phyloP scores from a whole-genome alignment of 495 filamentous ascomycete genomes.

The Eremomyces bilateralis region DNA sequence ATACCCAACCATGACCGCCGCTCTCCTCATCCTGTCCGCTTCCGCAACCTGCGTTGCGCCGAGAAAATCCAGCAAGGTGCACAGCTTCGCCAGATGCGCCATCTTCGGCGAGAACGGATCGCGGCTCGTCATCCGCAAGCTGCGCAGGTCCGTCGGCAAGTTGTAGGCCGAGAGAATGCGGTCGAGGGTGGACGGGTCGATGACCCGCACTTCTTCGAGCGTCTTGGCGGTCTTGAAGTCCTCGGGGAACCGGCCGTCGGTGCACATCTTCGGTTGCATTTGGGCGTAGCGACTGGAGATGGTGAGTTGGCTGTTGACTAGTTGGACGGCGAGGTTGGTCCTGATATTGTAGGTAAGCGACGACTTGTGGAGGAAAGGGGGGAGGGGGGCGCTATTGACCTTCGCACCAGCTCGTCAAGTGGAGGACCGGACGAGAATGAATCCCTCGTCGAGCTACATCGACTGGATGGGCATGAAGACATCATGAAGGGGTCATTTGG shows the following conservation, averaged over 20 bases:
- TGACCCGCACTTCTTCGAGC: conserved; percentile 13
- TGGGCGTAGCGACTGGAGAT: conserved; percentile 9
- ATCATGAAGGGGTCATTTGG: background rate
- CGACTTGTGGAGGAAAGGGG: background rate
- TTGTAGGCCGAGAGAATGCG: conserved; percentile 16
- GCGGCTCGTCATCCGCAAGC: conserved; percentile 5
- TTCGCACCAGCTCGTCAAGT: conserved; percentile 7
- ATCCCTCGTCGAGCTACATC: background rate
- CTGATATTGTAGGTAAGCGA: conserved; percentile 7
- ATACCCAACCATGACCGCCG: conserved; percentile 2
- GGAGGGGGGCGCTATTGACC: no score
- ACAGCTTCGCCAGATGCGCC: conserved; percentile 9
- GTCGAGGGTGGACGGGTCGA: conserved; percentile 14
- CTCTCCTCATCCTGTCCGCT: conserved; percentile 4
- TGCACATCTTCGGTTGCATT: conserved; percentile 20
- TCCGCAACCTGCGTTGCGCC: conserved; percentile 10
- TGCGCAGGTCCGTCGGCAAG: conserved; percentile 12
- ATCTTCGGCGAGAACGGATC: conserved; percentile 5
- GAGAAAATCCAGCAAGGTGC: conserved; percentile 12
- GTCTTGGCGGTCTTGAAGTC: conserved; percentile 14
- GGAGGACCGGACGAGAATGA: no score
- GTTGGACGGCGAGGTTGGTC: conserved; percentile 16
- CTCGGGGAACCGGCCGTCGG: conserved; percentile 13
- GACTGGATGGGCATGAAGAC: background rate
- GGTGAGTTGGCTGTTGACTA: conserved; percentile 14